Base-by-base conservation (phyloP, 2,329 filamentous ascomycete species). In the Hymenoscyphus fructigenus region DNA sequence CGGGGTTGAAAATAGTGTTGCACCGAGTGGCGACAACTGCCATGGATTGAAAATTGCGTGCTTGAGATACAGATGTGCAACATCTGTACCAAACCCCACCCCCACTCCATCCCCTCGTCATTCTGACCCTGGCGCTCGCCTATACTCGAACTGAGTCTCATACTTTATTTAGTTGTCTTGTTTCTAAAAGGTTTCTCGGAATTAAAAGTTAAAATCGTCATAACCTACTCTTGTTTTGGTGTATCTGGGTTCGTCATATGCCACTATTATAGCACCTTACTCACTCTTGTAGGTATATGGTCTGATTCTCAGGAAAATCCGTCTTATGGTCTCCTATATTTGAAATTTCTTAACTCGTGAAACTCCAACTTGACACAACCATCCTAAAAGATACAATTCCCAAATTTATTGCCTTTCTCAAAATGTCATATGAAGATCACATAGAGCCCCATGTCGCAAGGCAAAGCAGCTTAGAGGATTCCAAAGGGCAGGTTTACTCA, bases 391-490 rank as follows among this genome's bases (percentile, higher is more conserved):
- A 32, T 32, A 32, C 26, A 47, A 28, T 12, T 20, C 29, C 4
- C 10, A 47, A 3, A 17, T n/a, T 26, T 17, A 7, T 29, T 26
- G 2, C 26, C n/a, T 23, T 34, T 28, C 15, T 29, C 58, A 60
- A 32, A 20, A 60, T 67, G 67, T 60, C 66, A 36, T 64, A 66
- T 28, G 63, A 57, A 57, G 68, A 66, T 53, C 66, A 60, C 53
- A 47, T 69, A 38, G 58, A 62, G 9, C 53, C 53, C 32, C 65
- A 67, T 41, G 56, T 69, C 29, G 59, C 68, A 38, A 53, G 55
- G 36, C 63, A 61, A 14, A 68, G 65, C 57, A 71, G 64, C 61
- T 57, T 66, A 12, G 65, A 69, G 41, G 44, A 65, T 56, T 62
- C 66, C 5, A 65, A 60, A 50, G 20, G 60, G 5, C 34, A 60